Conservation (phyloP, 2,329 filamentous ascomycete genomes). For the Pyrenophora tritici-repentis region DNA sequence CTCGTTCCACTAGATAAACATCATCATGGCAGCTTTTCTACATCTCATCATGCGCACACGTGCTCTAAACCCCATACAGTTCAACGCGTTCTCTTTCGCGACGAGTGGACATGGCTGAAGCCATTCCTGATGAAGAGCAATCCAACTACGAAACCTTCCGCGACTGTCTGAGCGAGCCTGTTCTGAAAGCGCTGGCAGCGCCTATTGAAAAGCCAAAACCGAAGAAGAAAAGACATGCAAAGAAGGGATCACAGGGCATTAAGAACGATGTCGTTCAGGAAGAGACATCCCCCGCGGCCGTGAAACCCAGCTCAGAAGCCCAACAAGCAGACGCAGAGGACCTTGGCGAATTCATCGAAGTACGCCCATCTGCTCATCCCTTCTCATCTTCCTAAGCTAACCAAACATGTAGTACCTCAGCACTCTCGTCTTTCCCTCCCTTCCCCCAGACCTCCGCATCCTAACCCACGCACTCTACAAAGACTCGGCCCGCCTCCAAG, state of each 20-base stretch:
- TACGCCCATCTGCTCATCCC: constrained; percentile 32
- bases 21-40: constrained; percentile 14
- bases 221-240: constrained; percentile 50
- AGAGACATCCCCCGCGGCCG: constrained; percentile 7
- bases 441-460: constrained; percentile 65
- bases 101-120: constrained; percentile 32
- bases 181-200: constrained; percentile 65
- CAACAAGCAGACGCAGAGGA: constrained; percentile 62
- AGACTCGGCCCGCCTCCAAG: constrained; percentile 56
- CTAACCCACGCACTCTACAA: constrained; percentile 65
- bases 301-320: constrained; percentile 25
- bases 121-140: constrained; percentile 46
- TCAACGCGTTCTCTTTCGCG: neutral
- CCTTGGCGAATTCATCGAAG: constrained; percentile 77
- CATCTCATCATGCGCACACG: constrained; percentile 6
- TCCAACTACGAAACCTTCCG: constrained; percentile 71
- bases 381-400: neutral
- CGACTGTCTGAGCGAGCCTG: constrained; percentile 71
- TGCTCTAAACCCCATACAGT: neutral
- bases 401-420: constrained; percentile 65
- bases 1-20: constrained; percentile 19
- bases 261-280: constrained; percentile 15
- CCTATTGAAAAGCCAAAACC: constrained; percentile 50
- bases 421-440: constrained; percentile 66
- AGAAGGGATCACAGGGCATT: constrained; percentile 39